Evolutionary conservation across 306 rosid species (phyloP).

Genomic region (Malus orientalis): DNA sequence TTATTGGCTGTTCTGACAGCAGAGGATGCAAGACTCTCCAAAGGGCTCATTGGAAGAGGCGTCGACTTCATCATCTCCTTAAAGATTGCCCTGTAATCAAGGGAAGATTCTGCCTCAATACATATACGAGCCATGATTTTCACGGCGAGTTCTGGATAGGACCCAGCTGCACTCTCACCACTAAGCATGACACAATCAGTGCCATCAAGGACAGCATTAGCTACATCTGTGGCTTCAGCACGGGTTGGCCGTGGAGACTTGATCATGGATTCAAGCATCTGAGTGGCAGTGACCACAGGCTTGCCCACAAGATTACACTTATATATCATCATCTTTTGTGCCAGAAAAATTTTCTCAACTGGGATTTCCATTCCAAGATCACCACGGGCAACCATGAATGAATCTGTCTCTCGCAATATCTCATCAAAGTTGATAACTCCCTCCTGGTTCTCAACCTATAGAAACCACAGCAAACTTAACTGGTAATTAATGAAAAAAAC

Average conservation of each 20-base stretch:
- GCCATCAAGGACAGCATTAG: conserved; percentile 93
- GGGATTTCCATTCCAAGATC: conserved; percentile 99
- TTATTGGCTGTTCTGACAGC: conserved; percentile 91
- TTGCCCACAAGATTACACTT: conserved; percentile 94
- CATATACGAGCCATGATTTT: conserved; percentile 92
- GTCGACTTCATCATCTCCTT: conserved; percentile 94
- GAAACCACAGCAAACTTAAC: conserved; percentile 21
- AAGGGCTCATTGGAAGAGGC: conserved; percentile 94
- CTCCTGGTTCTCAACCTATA: conserved; percentile 94
- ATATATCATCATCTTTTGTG: conserved; percentile 97
- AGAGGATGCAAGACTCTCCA: conserved; percentile 97
- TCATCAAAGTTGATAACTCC: conserved; percentile 95
- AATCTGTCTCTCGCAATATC: conserved; percentile 90
- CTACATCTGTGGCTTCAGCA: conserved; percentile 94
- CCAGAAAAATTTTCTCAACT: conserved; percentile 89
- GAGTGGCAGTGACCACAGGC: conserved; percentile 97
- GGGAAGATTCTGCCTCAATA: conserved; percentile 90
- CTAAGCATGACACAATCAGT: conserved; percentile 97
- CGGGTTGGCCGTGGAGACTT: conserved; percentile 95
- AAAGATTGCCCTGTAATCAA: conserved; percentile 77
- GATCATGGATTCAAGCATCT: conserved; percentile 98
- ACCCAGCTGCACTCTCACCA: conserved; percentile 97
- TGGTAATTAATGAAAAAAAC: not conserved
- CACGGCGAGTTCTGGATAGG: conserved; percentile 87
- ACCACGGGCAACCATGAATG: conserved; percentile 98